Conservation (phyloP, 2,329 filamentous ascomycete genomes). For the Scedosporium aurantiacum region DNA sequence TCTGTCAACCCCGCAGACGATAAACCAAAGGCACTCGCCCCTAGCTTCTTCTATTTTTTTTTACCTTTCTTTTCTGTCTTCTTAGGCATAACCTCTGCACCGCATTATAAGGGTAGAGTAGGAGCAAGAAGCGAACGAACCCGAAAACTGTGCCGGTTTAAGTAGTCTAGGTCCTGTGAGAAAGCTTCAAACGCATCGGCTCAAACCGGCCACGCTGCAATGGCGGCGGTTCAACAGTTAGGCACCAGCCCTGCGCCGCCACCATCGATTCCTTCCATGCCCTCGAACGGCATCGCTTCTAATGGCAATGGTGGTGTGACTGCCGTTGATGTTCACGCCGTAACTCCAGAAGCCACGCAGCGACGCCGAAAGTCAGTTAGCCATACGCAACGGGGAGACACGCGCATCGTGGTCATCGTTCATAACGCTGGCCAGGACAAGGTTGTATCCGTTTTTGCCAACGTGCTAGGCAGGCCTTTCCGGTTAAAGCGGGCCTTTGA, state of each 20-base stretch:
- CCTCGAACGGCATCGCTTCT: background rate
- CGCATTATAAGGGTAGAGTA: too few species aligned
- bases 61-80: background rate
- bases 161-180: background rate
- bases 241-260: background rate
- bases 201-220: background rate
- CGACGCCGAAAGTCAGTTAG: background rate
- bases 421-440: conserved; percentile 61
- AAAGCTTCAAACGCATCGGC: background rate
- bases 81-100: too few species aligned
- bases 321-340: background rate
- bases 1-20: background rate
- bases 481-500: conserved; percentile 17
- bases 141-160: background rate
- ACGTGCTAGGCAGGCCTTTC: conserved; percentile 66
- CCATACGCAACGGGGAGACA: conserved; percentile 38
- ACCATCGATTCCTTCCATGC: background rate
- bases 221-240: conserved; percentile 4
- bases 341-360: background rate
- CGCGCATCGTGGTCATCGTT: conserved; percentile 52
- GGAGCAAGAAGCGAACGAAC: background rate
- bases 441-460: conserved; percentile 65
- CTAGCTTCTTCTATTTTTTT: background rate
- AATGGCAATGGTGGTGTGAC: background rate
- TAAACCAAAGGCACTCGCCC: background rate